A percentile compares a stretch with the other conserved stretches of the same genome.
These are phyloP conservation scores for Beauveria sp. DNA, from an alignment of 2,329 filamentous ascomycete species.

Conservation along the genomic window DNA sequence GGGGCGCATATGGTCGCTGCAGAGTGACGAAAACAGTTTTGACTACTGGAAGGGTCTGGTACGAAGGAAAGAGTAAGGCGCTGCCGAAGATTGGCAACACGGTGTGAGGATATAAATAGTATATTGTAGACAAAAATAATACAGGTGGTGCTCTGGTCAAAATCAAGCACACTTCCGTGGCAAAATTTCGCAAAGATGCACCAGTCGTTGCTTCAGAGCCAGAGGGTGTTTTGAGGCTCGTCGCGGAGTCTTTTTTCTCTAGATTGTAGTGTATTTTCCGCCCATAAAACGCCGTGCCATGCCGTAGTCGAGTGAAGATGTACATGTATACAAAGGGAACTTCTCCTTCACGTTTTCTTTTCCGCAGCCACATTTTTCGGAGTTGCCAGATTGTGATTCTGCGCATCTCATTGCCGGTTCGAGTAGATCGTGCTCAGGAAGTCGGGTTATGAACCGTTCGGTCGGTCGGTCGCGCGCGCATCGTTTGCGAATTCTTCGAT, in stretches of 20 bases:
- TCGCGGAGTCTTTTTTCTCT: conserved; percentile 17
- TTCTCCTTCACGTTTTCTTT: conserved; percentile 9
- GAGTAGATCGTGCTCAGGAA: background rate
- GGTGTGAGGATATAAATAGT: background rate
- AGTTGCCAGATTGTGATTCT: background rate
- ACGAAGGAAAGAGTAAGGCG: conserved; percentile 61
- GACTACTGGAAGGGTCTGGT: conserved; percentile 91
- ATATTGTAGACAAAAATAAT: conserved; percentile 8
- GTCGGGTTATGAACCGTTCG: background rate
- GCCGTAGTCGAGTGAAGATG: conserved; percentile 48
- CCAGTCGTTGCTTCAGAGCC: background rate
- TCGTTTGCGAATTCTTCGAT: background rate
- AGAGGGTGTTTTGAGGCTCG: background rate
- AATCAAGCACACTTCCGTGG: background rate
- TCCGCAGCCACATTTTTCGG: background rate
- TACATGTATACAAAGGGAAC: conserved; percentile 30
- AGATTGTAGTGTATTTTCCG: conserved; percentile 14
- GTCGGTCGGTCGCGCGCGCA: background rate
- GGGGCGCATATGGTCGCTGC: conserved; percentile 72
- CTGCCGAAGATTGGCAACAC: background rate
- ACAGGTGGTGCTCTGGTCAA: conserved; percentile 1
- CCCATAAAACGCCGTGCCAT: conserved; percentile 41
- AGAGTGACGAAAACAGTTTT: conserved; percentile 97
- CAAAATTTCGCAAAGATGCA: background rate
- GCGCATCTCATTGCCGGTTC: background rate